Evolutionary conservation across 2,329 filamentous ascomycete species (phyloP).

Genomic region (Exserohilum turcica): DNA sequence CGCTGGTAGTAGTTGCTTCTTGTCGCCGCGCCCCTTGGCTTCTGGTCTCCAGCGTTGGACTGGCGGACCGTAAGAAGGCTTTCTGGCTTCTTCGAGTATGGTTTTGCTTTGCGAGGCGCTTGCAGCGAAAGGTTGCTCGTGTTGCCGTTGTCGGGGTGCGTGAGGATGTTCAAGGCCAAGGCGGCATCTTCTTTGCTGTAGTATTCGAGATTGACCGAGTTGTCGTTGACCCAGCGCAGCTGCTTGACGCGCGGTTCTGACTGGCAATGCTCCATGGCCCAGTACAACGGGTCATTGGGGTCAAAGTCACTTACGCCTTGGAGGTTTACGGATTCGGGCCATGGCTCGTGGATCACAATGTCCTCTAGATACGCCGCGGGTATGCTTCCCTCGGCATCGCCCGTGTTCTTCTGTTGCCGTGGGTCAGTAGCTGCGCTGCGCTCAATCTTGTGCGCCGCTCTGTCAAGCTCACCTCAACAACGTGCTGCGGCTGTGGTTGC

Average conservation of each 20-base stretch:
- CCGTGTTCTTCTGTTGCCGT: neutral
- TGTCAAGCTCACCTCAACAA: slow-evolving; percentile 19
- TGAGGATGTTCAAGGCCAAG: slow-evolving; percentile 59
- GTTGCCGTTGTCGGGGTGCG: slow-evolving; percentile 54
- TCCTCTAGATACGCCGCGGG: slow-evolving; percentile 44
- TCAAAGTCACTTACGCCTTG: slow-evolving; percentile 81
- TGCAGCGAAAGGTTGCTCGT: slow-evolving; percentile 58
- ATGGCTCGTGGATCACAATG: slow-evolving; percentile 36
- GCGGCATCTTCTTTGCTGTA: slow-evolving; percentile 59
- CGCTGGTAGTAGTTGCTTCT: slow-evolving; percentile 90
- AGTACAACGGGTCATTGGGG: slow-evolving; percentile 78
- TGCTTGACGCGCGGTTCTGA: slow-evolving; percentile 57
- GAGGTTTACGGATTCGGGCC: slow-evolving; percentile 76
- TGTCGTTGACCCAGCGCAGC: slow-evolving; percentile 95
- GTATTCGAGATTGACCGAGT: slow-evolving; percentile 86
- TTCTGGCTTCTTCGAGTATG: slow-evolving; percentile 70
- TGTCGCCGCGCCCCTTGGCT: slow-evolving; percentile 76
- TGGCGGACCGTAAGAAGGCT: slow-evolving; percentile 73
- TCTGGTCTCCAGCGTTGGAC: slow-evolving; percentile 76
- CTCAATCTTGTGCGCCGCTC: slow-evolving; percentile 6
- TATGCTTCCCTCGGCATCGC: slow-evolving; percentile 21
- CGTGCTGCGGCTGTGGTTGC: slow-evolving; percentile 29
- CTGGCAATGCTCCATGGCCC: slow-evolving; percentile 70
- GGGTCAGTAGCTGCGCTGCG: slow-evolving; percentile 14
- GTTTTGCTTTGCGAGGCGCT: slow-evolving; percentile 69